Base-by-base conservation (phyloP, 805 yeast species). In the Wickerhamomyces ciferrii region DNA sequence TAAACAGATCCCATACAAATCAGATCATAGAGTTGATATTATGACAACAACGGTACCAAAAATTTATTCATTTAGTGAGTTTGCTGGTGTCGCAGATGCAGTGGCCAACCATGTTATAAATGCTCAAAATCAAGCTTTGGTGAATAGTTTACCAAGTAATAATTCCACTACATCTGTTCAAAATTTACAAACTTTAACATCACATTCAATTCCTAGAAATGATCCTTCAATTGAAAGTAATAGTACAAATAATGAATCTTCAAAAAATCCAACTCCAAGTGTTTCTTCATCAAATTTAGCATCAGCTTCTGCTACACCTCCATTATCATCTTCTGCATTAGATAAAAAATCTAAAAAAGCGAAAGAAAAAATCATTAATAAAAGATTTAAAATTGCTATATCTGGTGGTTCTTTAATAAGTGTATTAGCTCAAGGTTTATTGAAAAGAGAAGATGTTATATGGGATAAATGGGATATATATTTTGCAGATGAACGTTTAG, bases 381-480 rank as follows among this genome's bases (percentile, higher is more conserved):
- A 78, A 47, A 71, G 97, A 44, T 94, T 94, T 70, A 87, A 87
- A 63, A 84, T 94, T 52, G 98, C 97, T 39, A 72, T 94, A 17
- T 80, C 91, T 43, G 99, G 98, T 48, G 99, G 99, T 32, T 89
- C 97, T 3, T 75, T 94, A 50, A 82, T 94, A 48, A 83, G 84
- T 50, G 96, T 92, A 38, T 72, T 94, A 43, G 79, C 87, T 46
- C 91, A 92, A 65, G 99, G 98, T 13, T 72, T 94, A 50, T 66
- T 92, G 47, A 75, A 78, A 36, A 75, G 96, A 58, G 77, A 76
- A 41, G 90, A 83, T 54, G 82, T 94, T 21, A 84, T 82, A 55
- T 92, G 97, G 97, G 83, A 80, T 41, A 84, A 82, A 61, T 92
- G 98, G 98, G 97, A 92, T 65, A 79, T 92, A 43, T 92, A 89